Evolutionary conservation across 2,329 filamentous ascomycete species (phyloP).

Genomic region (Colletotrichum melonis): DNA sequence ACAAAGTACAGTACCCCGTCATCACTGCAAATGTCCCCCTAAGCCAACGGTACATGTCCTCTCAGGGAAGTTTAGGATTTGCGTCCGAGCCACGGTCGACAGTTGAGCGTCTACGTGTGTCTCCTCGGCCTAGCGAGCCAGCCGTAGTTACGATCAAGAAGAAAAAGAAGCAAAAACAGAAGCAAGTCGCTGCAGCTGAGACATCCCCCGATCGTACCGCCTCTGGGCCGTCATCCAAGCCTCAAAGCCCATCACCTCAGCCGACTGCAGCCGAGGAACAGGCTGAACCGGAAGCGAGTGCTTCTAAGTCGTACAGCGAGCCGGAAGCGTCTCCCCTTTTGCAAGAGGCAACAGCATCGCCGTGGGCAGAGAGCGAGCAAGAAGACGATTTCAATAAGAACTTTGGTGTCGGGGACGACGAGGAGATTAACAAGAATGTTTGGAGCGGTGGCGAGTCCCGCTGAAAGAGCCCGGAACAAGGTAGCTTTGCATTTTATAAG

Average conservation of each 20-base stretch:
- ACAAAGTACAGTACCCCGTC: constrained; percentile 80
- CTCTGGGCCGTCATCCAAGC: constrained; percentile 18
- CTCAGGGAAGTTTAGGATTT: constrained; percentile 28
- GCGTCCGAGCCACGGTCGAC: constrained; percentile 25
- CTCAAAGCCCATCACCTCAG: constrained; percentile 14
- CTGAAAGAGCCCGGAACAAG: neutral
- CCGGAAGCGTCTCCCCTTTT: constrained; percentile 15
- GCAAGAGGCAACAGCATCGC: constrained; percentile 28
- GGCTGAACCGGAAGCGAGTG: neutral
- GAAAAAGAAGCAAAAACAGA: constrained; percentile 30
- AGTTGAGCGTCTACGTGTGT: constrained; percentile 20
- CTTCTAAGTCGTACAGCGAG: neutral
- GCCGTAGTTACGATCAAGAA: constrained; percentile 29
- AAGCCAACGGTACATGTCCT: constrained; percentile 69
- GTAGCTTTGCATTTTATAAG: constrained; percentile 19
- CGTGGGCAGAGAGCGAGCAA: constrained; percentile 32
- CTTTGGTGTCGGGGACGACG: constrained; percentile 46
- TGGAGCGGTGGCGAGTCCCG: constrained; percentile 46
- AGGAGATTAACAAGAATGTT: constrained; percentile 58
- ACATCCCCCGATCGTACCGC: constrained; percentile 7
- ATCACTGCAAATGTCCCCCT: constrained; percentile 83
- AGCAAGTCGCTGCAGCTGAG: constrained; percentile 24
- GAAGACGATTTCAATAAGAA: constrained; percentile 27
- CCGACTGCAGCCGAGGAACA: neutral
- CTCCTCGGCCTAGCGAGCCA: constrained; percentile 22